Percentiles rank a stretch among this genome's conserved stretches.
Conservation (phyloP, 768 basidiomycete species). For the Scleroderma bovista region DNA sequence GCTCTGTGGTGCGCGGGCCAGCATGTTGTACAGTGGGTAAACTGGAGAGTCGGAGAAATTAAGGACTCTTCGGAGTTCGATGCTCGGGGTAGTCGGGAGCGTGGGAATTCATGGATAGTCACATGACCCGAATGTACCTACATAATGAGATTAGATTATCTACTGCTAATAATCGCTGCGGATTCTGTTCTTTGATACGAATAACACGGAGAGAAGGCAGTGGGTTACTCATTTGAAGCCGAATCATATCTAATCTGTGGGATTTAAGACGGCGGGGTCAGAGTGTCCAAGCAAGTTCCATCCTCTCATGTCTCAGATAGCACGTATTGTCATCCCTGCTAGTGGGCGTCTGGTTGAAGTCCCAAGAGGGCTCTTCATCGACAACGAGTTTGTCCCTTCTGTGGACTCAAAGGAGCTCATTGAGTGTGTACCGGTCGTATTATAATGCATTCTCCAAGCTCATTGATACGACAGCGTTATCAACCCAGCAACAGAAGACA, state of each 20-base stretch:
- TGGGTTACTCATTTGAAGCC: no score
- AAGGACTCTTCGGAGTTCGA: no score
- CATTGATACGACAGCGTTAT: conserved; percentile 44
- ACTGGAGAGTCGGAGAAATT: neutral
- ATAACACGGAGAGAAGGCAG: no score
- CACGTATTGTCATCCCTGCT: conserved; percentile 36
- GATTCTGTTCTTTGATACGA: no score
- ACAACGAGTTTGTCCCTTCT: conserved; percentile 83
- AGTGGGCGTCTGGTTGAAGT: conserved; percentile 51
- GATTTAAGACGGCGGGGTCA: no score
- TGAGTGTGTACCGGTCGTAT: conserved; percentile 38
- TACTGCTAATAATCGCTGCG: no score
- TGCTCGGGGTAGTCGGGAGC: neutral
- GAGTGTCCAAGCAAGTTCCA: no score
- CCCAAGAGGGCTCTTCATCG: conserved; percentile 85
- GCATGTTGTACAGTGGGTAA: conserved; percentile 27
- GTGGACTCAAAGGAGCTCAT: conserved; percentile 61
- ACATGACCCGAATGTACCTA: no score
- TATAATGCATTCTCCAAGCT: conserved; percentile 7
- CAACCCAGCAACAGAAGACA: conserved; percentile 78
- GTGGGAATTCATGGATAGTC: no score
- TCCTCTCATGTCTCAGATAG: conserved; percentile 40
- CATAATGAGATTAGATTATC: no score
- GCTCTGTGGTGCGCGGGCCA: conserved; percentile 38
- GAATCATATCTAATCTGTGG: no score